phyloP scores from a whole-genome alignment of 2,329 filamentous ascomycete genomes.

The Penicillium expansum region DNA sequence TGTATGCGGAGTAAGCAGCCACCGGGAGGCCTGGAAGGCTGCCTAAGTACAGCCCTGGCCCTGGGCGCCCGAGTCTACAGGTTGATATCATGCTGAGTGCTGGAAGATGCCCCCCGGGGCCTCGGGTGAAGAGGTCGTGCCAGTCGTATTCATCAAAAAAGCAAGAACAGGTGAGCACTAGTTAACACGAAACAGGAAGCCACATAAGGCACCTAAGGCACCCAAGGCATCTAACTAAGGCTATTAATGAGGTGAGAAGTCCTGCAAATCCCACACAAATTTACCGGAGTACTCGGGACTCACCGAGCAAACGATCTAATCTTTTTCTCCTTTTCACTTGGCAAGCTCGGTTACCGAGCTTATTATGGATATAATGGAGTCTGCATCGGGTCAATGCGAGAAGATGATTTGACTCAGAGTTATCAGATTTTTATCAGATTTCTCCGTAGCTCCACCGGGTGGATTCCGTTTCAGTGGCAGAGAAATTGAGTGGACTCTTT shows the following conservation, averaged over 20 bases:
- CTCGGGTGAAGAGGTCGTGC: no score
- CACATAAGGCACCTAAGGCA: background rate
- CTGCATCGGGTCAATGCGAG: constrained; percentile 7
- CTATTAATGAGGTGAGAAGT: background rate
- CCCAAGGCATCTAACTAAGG: no score
- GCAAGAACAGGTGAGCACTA: background rate
- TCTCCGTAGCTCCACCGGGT: constrained; percentile 22
- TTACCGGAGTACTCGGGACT: background rate
- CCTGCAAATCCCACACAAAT: background rate
- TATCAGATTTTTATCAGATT: constrained; percentile 27
- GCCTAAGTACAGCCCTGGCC: background rate
- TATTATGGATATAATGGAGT: constrained; percentile 21
- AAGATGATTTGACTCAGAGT: constrained; percentile 19
- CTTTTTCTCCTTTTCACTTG: constrained; percentile 10
- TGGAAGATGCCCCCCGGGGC: no score
- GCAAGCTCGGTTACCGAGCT: constrained; percentile 20
- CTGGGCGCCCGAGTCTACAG: background rate
- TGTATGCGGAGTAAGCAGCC: background rate
- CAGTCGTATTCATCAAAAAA: no score
- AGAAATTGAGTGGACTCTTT: constrained; percentile 6
- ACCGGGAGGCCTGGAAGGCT: background rate
- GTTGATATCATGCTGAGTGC: no score
- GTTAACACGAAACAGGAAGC: background rate
- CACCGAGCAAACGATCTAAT: constrained; percentile 6
- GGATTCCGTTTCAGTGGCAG: constrained; percentile 13